A percentile compares a stretch with the other conserved stretches of the same genome.
phyloP scores from a whole-genome alignment of 768 basidiomycete species.

The Lyophyllum decastes region DNA sequence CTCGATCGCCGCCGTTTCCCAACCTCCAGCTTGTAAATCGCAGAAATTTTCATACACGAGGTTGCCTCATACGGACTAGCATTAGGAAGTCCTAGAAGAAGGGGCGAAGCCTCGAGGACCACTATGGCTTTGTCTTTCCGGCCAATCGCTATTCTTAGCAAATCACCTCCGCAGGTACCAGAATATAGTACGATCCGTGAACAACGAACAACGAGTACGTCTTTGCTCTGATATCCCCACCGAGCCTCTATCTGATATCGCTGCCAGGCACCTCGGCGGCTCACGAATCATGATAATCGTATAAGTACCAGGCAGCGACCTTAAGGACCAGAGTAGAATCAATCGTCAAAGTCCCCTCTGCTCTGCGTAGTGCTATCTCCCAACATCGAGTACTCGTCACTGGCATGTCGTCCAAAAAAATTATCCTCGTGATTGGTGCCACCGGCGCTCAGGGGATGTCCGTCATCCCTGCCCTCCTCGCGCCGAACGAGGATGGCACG shows the following conservation, averaged over 20 bases:
- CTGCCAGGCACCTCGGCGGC: neutral
- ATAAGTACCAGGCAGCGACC: slow-evolving; percentile 1
- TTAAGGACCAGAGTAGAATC: slow-evolving; percentile 6
- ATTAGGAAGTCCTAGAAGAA: no score
- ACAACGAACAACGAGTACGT: slow-evolving; percentile 9
- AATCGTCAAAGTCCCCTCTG: neutral
- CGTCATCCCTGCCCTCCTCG: slow-evolving; percentile 39
- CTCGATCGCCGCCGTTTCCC: neutral
- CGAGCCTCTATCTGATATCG: slow-evolving; percentile 1
- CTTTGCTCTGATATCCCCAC: neutral
- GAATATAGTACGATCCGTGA: neutral
- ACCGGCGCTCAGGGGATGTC: slow-evolving; percentile 47
- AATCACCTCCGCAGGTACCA: neutral
- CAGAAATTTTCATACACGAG: neutral
- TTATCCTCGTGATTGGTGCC: slow-evolving; percentile 46
- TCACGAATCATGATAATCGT: neutral
- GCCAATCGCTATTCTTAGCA: neutral
- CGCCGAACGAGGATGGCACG: slow-evolving; percentile 31
- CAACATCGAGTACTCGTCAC: neutral
- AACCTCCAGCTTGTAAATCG: neutral
- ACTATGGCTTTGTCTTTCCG: neutral
- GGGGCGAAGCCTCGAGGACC: no score
- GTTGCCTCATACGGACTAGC: neutral
- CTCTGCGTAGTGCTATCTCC: neutral
- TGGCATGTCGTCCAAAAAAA: slow-evolving; percentile 25